These are phyloP conservation scores for Fraxinus nigra DNA, from an alignment of 305 asterid species.

Conservation along the genomic window DNA sequence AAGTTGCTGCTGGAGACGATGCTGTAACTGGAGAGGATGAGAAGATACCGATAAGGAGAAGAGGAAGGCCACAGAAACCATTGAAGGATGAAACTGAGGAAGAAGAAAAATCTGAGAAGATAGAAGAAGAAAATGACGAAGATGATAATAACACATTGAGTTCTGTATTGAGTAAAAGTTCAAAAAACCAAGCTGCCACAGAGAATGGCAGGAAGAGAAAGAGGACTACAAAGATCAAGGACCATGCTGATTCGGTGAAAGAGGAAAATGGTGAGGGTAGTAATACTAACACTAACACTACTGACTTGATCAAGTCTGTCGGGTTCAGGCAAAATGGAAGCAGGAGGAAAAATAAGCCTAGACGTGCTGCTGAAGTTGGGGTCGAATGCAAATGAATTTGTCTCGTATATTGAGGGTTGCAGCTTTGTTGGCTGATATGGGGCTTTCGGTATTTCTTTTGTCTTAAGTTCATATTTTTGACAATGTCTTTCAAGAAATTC, in stretches of 20 bases:
- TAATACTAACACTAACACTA: slow-evolving; percentile 25
- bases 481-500: slow-evolving; percentile 22
- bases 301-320: slow-evolving; percentile 42
- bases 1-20: slow-evolving; percentile 40
- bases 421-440: slow-evolving; percentile 19
- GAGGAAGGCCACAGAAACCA: slow-evolving; percentile 74
- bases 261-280: slow-evolving; percentile 45
- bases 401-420: background rate
- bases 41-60: slow-evolving; percentile 53
- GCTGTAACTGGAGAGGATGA: slow-evolving; percentile 71
- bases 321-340: slow-evolving; percentile 74
- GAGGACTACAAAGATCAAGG: slow-evolving; percentile 50
- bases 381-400: slow-evolving; percentile 66
- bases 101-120: slow-evolving; percentile 45
- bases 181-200: slow-evolving; percentile 31
- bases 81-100: slow-evolving; percentile 52
- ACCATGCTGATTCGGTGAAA: slow-evolving; percentile 38
- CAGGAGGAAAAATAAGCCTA: slow-evolving; percentile 80
- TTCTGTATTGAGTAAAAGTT: slow-evolving; percentile 35
- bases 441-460: slow-evolving; percentile 6
- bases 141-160: slow-evolving; percentile 34
- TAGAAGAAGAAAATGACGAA: slow-evolving; percentile 43
- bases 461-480: slow-evolving; percentile 28
- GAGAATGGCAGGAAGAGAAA: slow-evolving; percentile 74
- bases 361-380: slow-evolving; percentile 91